phyloP scores from a whole-genome alignment of 805 yeast species.

The Teunomyces aglyptinius region DNA sequence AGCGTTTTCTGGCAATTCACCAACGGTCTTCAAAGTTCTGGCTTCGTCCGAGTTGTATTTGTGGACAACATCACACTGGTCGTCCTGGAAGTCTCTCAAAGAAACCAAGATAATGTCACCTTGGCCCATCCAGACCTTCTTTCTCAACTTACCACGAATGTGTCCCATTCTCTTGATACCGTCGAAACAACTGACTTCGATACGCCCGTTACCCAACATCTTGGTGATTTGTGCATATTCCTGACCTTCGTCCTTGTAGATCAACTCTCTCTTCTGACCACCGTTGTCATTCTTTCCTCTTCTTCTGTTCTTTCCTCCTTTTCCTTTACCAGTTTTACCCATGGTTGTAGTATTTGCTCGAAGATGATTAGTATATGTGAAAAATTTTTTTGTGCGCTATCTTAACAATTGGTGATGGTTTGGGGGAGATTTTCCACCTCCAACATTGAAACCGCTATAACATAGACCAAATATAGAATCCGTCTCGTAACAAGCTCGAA shows the following conservation, averaged over 20 bases:
- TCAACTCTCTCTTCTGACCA: constrained; percentile 90
- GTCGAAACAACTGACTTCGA: constrained; percentile 93
- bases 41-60: constrained; percentile 98
- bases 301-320: constrained; percentile 93
- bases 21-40: constrained; percentile 89
- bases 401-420: background rate
- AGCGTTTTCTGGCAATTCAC: constrained; percentile 96
- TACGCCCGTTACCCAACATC: constrained; percentile 98
- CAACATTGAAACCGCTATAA: too few relatives aligned
- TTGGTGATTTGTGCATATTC: constrained; percentile 98
- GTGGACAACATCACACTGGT: constrained; percentile 96
- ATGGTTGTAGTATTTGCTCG: constrained; percentile 27
- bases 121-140: constrained; percentile 99
- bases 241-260: constrained; percentile 92
- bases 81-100: constrained; percentile 97
- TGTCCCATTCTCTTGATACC: constrained; percentile 94
- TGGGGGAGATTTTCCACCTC: background rate
- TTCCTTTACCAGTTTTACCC: constrained; percentile 76
- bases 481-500: too few relatives aligned
- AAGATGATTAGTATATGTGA: background rate
- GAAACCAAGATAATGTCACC: constrained; percentile 97
- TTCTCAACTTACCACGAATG: constrained; percentile 97
- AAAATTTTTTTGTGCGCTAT: constrained; percentile 4
- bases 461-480: too few relatives aligned
- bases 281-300: constrained; percentile 96